phyloP scores from a whole-genome alignment of 306 rosid genomes.

The Gastrolobium bilobum region DNA sequence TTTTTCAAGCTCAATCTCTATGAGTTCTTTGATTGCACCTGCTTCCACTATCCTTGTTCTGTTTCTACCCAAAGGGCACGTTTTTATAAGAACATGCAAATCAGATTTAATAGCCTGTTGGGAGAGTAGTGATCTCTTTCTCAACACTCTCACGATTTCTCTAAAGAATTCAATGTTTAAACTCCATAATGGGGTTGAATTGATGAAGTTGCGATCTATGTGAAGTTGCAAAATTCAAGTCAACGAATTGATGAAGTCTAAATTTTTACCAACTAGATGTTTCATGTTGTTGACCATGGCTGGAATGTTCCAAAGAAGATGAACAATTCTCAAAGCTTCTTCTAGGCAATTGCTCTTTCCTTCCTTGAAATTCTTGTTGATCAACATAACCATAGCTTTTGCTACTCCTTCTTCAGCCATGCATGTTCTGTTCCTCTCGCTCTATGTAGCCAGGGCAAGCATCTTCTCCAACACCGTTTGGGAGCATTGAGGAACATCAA shows the following conservation, averaged over 20 bases:
- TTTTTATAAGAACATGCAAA: conserved; percentile 51
- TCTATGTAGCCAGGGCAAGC: conserved; percentile 46
- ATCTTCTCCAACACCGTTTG: conserved; percentile 49
- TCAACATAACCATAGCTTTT: conserved; percentile 50
- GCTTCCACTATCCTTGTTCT: conserved; percentile 58
- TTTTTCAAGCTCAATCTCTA: conserved; percentile 58
- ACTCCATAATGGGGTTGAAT: conserved; percentile 44
- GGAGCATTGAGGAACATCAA: conserved; percentile 23
- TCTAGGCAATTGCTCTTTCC: conserved; percentile 43
- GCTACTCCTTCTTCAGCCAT: conserved; percentile 63
- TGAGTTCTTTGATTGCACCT: conserved; percentile 57
- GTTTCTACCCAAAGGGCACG: conserved; percentile 63
- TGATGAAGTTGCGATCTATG: conserved; percentile 19
- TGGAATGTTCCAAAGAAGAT: conserved; percentile 42
- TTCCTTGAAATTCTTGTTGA: conserved; percentile 48
- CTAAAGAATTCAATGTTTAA: conserved; percentile 58
- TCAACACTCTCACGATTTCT: conserved; percentile 42
- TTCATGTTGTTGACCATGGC: conserved; percentile 33
- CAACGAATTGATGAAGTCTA: conserved; percentile 57
- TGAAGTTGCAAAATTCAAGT: conserved; percentile 55
- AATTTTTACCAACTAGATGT: conserved; percentile 41
- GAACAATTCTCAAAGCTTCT: conserved; percentile 60
- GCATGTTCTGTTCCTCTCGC: conserved; percentile 49
- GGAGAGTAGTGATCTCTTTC: conserved; percentile 43
- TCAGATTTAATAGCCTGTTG: conserved; percentile 54